phyloP scores from a whole-genome alignment of 352 stramenopile genomes.

The Elongisporangium prolatum region DNA sequence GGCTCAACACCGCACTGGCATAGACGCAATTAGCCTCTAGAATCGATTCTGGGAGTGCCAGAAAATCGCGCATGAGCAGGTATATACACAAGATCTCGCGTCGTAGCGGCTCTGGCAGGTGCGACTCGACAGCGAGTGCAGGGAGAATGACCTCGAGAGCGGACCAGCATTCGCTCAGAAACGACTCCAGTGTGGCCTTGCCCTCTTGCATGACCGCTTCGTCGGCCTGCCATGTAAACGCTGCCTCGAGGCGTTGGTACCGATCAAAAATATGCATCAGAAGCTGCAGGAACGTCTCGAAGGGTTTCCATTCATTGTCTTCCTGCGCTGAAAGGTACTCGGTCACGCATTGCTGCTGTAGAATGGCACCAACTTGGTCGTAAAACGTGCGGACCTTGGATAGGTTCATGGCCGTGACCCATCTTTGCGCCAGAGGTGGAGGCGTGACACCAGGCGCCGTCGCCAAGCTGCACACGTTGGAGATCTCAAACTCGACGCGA shows the following conservation, averaged over 20 bases:
- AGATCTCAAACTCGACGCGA: constrained; percentile 37
- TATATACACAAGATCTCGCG: constrained; percentile 41
- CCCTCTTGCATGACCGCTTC: constrained; percentile 25
- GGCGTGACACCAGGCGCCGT: constrained; percentile 5
- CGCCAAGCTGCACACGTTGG: constrained; percentile 11
- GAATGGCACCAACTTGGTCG: constrained; percentile 29
- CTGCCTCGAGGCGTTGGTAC: constrained; percentile 31
- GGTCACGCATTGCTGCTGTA: constrained; percentile 26
- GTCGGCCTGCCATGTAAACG: constrained; percentile 39
- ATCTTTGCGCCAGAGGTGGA: constrained; percentile 29
- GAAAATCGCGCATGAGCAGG: constrained; percentile 45
- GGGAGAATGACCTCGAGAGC: constrained; percentile 41
- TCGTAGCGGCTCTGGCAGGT: constrained; percentile 23
- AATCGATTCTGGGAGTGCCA: constrained; percentile 41
- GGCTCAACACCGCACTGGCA: constrained; percentile 49
- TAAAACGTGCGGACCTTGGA: constrained; percentile 51
- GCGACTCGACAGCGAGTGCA: constrained; percentile 35
- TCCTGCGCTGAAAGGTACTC: constrained; percentile 15
- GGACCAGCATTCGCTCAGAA: constrained; percentile 42
- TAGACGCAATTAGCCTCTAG: constrained; percentile 48
- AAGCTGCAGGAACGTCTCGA: constrained; percentile 35
- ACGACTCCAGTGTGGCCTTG: constrained; percentile 33
- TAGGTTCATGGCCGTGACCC: constrained; percentile 61
- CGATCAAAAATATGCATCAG: constrained; percentile 30
- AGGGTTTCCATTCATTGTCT: constrained; percentile 39